Percentiles rank a stretch among this genome's conserved stretches.
These are phyloP conservation scores for Fusarium sacchari DNA, from an alignment of 2,329 filamentous ascomycete genomes.

Conservation along the genomic window DNA sequence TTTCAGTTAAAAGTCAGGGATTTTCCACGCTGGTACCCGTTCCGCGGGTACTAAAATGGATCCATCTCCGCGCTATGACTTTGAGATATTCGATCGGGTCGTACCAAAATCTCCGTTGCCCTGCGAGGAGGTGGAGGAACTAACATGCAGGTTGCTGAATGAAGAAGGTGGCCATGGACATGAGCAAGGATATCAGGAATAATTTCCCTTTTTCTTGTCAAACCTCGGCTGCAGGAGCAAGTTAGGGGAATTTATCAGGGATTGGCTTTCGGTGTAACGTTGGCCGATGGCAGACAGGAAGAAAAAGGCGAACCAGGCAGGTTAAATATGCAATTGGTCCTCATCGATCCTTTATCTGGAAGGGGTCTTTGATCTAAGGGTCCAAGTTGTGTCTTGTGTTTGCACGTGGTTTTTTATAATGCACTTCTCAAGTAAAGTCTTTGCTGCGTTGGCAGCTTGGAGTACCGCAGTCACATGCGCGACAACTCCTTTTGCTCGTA, in stretches of 20 bases:
- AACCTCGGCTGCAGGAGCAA: background rate
- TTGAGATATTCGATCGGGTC: background rate
- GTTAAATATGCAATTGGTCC: constrained; percentile 28
- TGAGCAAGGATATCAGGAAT: background rate
- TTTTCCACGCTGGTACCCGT: background rate
- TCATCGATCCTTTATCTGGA: constrained; percentile 6
- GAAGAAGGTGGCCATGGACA: background rate
- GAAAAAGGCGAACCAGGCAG: background rate
- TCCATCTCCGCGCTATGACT: background rate
- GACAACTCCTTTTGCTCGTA: constrained; percentile 14
- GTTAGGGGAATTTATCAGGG: background rate
- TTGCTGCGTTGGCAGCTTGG: constrained; percentile 44
- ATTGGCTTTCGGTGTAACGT: background rate
- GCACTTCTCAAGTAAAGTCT: constrained; percentile 35
- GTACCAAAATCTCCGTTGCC: background rate
- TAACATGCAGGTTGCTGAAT: background rate
- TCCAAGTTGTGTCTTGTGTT: background rate
- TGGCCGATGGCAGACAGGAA: background rate
- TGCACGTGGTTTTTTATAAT: constrained; percentile 5
- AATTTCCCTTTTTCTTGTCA: background rate
- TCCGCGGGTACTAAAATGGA: background rate
- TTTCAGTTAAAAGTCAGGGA: background rate
- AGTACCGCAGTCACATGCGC: constrained; percentile 37
- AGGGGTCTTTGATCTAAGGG: background rate
- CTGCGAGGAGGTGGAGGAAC: constrained; percentile 2